Evolutionary conservation across 345 rosid genomes (phyloP).

Genomic region (Streptanthus diversifolius): DNA sequence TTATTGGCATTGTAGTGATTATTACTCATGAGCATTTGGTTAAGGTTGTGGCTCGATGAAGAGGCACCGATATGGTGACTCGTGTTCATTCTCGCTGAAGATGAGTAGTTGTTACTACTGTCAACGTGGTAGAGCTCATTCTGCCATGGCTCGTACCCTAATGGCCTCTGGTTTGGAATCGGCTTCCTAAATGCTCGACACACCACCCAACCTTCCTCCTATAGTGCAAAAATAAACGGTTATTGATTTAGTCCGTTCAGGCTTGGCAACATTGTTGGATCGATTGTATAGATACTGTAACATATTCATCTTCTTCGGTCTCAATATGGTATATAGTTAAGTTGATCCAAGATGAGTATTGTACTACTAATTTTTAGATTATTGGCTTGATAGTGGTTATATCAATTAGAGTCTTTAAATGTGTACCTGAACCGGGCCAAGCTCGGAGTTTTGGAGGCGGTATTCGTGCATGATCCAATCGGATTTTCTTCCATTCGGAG

Average conservation of each 20-base stretch:
- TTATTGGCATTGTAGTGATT: conserved; percentile 23
- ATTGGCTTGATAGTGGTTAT: neutral
- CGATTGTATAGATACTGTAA: neutral
- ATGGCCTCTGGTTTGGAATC: conserved; percentile 60
- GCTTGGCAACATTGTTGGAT: neutral
- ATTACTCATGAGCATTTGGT: conserved; percentile 30
- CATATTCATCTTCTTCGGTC: neutral
- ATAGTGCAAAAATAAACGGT: neutral
- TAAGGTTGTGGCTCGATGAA: conserved; percentile 30
- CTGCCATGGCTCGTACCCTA: conserved; percentile 62
- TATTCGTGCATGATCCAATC: conserved; percentile 99
- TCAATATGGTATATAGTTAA: neutral
- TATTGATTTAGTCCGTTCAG: neutral
- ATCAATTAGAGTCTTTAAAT: neutral
- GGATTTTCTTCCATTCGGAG: conserved; percentile 80
- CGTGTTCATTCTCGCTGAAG: conserved; percentile 24
- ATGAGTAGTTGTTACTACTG: conserved; percentile 27
- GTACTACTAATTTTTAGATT: neutral
- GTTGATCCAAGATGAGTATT: no score
- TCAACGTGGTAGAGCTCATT: conserved; percentile 46
- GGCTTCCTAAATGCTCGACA: conserved; percentile 95
- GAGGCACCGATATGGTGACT: conserved; percentile 30
- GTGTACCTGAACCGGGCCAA: conserved; percentile 66
- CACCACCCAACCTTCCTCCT: conserved; percentile 99
- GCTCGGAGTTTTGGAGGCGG: conserved; percentile 71